These are phyloP conservation scores for Paraleonurus japonicus DNA, from an alignment of 257 asterid species.

Conservation along the genomic window DNA sequence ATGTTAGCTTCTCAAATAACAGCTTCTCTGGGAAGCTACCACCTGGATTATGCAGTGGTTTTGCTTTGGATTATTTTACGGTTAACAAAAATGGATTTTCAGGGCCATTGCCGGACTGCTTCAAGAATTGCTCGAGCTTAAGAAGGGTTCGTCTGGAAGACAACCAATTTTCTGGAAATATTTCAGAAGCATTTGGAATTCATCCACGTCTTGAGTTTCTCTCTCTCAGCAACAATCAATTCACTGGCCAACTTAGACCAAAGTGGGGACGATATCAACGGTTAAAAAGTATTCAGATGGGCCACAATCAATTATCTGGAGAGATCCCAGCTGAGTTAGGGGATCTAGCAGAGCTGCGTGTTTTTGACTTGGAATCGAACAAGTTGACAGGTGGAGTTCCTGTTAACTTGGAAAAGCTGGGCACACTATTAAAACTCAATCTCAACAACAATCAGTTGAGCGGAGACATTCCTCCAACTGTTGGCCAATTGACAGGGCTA, in stretches of 20 bases:
- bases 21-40: slow-evolving; percentile 71
- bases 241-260: slow-evolving; percentile 56
- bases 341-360: slow-evolving; percentile 43
- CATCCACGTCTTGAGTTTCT: slow-evolving; percentile 54
- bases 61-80: slow-evolving; percentile 47
- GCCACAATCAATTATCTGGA: slow-evolving; percentile 56
- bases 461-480: slow-evolving; percentile 54
- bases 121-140: slow-evolving; percentile 57
- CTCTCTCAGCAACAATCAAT: slow-evolving; percentile 50
- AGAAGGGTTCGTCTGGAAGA: slow-evolving; percentile 56
- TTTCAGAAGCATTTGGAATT: slow-evolving; percentile 59
- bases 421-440: slow-evolving; percentile 39
- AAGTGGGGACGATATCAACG: slow-evolving; percentile 53
- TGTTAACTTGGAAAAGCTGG: slow-evolving; percentile 44
- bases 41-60: slow-evolving; percentile 52
- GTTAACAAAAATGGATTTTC: slow-evolving; percentile 53
- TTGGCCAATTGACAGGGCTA: slow-evolving; percentile 46
- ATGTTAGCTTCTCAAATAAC: slow-evolving; percentile 55
- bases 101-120: slow-evolving; percentile 66
- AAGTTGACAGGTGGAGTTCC: slow-evolving; percentile 62
- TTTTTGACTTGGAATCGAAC: slow-evolving; percentile 59
- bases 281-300: slow-evolving; percentile 52
- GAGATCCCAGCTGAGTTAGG: slow-evolving; percentile 68
- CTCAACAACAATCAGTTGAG: slow-evolving; percentile 56
- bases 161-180: slow-evolving; percentile 56